Conservation (phyloP, 257 asterid genomes). For the Lantana camara region DNA sequence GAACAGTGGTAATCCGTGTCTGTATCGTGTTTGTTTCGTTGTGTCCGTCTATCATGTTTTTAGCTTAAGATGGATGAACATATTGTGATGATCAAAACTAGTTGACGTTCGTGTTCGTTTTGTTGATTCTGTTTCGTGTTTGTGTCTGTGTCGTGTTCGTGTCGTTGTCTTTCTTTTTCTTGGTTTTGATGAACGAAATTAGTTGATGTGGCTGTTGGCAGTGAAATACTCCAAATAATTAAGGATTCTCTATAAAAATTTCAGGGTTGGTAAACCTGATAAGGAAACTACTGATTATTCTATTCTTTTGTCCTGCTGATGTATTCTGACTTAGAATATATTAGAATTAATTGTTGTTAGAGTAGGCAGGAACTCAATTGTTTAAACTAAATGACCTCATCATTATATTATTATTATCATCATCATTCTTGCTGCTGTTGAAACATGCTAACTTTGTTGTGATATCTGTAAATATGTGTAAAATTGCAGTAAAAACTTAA, state of each 20-base stretch:
- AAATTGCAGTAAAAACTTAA: too few species aligned
- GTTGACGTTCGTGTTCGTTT: not conserved
- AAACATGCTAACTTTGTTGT: too few species aligned
- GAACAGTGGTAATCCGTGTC: too few species aligned
- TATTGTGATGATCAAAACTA: not conserved
- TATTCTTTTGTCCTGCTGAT: not conserved
- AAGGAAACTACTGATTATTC: not conserved
- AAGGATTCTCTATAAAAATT: not conserved
- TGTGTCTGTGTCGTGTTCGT: too few species aligned
- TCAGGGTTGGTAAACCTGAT: slow-evolving; percentile 20
- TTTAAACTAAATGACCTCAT: not conserved
- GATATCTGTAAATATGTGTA: too few species aligned
- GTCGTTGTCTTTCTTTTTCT: too few species aligned
- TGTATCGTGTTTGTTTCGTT: too few species aligned
- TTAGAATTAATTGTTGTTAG: slow-evolving; percentile 19
- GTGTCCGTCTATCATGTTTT: too few species aligned
- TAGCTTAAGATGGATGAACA: slow-evolving; percentile 9
- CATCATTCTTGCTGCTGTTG: not conserved
- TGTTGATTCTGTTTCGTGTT: too few species aligned
- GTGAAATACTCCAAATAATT: not conserved
- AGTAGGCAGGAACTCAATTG: slow-evolving; percentile 27
- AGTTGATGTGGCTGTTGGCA: slow-evolving; percentile 6
- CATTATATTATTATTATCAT: too few species aligned
- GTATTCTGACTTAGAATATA: not conserved
- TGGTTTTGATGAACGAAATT: not conserved